These are phyloP conservation scores for Tieghemiomyces parasiticus DNA, from an alignment of 192 early-diverging fungal genomes.

Conservation along the genomic window DNA sequence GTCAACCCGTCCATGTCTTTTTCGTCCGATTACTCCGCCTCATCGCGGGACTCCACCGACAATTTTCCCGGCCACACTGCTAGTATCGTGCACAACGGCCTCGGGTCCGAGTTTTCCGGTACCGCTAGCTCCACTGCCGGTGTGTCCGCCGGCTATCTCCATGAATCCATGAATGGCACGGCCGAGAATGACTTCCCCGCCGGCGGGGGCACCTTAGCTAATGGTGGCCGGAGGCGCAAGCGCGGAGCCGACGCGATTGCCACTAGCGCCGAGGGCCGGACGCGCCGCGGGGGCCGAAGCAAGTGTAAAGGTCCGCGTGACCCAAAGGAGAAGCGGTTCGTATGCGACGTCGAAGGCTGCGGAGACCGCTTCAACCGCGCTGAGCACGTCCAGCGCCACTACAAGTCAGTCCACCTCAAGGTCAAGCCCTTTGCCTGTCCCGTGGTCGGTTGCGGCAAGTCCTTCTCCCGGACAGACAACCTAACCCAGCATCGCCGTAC, in stretches of 20 bases:
- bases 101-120: too few relatives aligned
- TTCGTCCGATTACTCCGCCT: conserved; percentile 2
- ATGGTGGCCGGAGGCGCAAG: too few relatives aligned
- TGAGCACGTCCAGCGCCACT: conserved; percentile 7
- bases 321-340: conserved; percentile 1
- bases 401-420: conserved; percentile 29
- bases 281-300: background rate
- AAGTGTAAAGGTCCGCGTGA: background rate
- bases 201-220: too few relatives aligned
- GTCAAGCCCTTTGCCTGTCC: conserved; percentile 46
- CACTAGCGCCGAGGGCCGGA: too few relatives aligned
- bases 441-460: conserved; percentile 32
- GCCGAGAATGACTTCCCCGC: too few relatives aligned
- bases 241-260: too few relatives aligned
- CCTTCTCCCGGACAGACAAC: conserved; percentile 48
- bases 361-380: conserved; percentile 6
- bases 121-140: too few relatives aligned
- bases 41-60: background rate
- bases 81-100: too few relatives aligned
- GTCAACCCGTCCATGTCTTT: background rate
- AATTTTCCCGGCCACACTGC: too few relatives aligned
- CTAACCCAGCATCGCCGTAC: conserved; percentile 41
- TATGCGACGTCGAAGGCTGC: background rate
- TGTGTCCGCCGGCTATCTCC: too few relatives aligned
- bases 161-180: too few relatives aligned